phyloP scores from a whole-genome alignment of 441 rosid species.

The Bruguiera hainesii region DNA sequence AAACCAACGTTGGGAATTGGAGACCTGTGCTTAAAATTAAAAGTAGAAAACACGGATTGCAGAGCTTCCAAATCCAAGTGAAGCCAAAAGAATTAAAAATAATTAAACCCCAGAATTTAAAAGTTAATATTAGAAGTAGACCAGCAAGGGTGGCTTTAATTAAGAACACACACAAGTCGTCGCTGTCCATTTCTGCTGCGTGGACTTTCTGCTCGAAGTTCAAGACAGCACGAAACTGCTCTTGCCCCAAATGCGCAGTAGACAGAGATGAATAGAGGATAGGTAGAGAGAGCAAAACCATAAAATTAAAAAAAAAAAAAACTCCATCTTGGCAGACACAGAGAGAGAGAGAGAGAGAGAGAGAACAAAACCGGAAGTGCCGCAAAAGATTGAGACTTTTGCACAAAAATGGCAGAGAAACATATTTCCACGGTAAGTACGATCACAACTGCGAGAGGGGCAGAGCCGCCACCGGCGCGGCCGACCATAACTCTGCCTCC shows the following conservation, averaged over 20 bases:
- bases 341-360: background rate
- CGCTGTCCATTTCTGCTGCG: slow-evolving; percentile 25
- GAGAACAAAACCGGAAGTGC: background rate
- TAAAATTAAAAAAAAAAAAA: background rate
- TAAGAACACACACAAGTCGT: background rate
- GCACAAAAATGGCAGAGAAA: slow-evolving; percentile 38
- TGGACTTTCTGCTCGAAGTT: slow-evolving; percentile 31
- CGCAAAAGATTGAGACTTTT: background rate
- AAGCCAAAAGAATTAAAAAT: too few species aligned
- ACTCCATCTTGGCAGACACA: background rate
- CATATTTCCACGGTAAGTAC: slow-evolving; percentile 23
- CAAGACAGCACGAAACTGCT: slow-evolving; percentile 36
- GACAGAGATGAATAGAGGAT: too few species aligned
- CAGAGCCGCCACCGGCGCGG: slow-evolving; percentile 25
- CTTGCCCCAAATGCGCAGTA: background rate
- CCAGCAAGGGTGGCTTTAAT: too few species aligned
- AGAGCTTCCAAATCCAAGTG: too few species aligned
- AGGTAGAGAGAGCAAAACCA: background rate
- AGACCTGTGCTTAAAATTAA: too few species aligned
- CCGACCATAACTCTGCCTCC: slow-evolving; percentile 73
- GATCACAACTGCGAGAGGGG: slow-evolving; percentile 26
- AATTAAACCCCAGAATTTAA: too few species aligned
- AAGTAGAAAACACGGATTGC: too few species aligned
- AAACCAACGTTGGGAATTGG: too few species aligned
- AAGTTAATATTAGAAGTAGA: too few species aligned